Conservation (phyloP, 345 rosid species). For the Excoecaria agallocha region DNA sequence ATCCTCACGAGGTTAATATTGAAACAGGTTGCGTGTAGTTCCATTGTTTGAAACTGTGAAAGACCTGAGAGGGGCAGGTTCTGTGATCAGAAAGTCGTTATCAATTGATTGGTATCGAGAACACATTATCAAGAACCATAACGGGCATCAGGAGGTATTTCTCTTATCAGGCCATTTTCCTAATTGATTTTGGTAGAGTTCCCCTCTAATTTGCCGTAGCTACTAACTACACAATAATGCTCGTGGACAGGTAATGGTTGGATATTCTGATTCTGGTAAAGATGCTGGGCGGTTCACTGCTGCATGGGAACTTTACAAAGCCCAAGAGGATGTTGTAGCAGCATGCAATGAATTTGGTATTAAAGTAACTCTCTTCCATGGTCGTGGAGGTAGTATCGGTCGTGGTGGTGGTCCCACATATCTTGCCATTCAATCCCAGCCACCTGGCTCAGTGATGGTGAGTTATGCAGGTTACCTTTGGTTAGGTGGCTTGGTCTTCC, state of each 20-base stretch:
- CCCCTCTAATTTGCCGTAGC: slow-evolving; percentile 8
- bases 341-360: slow-evolving; percentile 87
- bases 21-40: slow-evolving; percentile 79
- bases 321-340: slow-evolving; percentile 96
- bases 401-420: slow-evolving; percentile 99
- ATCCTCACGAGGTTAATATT: slow-evolving; percentile 17
- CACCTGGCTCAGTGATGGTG: slow-evolving; percentile 98
- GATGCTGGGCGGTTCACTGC: slow-evolving; percentile 99
- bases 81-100: slow-evolving; percentile 70
- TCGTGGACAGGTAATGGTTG: slow-evolving; percentile 84
- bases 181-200: slow-evolving; percentile 7
- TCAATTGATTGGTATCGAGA: slow-evolving; percentile 94
- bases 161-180: slow-evolving; percentile 4
- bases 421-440: slow-evolving; percentile 96
- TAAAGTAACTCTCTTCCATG: slow-evolving; percentile 91
- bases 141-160: slow-evolving; percentile 87
- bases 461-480: slow-evolving; percentile 24
- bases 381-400: slow-evolving; percentile 97
- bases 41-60: slow-evolving; percentile 93
- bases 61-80: slow-evolving; percentile 87
- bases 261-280: slow-evolving; percentile 98
- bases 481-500: not conserved
- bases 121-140: slow-evolving; percentile 73
- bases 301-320: slow-evolving; percentile 99
- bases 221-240: slow-evolving; percentile 1